A percentile compares a stretch with the other conserved stretches of the same genome.
Conservation (phyloP, 2,329 filamentous ascomycete genomes). For the Cercospora janseana region DNA sequence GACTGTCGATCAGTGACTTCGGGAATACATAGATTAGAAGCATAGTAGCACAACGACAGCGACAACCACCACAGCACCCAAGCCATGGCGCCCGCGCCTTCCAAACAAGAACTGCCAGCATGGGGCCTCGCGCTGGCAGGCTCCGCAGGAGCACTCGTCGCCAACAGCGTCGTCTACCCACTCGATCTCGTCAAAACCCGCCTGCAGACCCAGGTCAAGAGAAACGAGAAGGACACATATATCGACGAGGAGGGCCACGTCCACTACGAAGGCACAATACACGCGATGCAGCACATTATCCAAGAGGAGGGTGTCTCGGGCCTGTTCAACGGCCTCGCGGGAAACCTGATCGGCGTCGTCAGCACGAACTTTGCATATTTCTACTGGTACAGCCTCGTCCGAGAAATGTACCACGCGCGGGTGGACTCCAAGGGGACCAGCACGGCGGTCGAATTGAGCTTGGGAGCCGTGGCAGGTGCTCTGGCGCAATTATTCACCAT, state of each 20-base stretch:
- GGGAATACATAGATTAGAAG: not conserved
- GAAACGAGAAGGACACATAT: slow-evolving; percentile 42
- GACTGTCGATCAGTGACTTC: not conserved
- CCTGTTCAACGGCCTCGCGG: slow-evolving; percentile 84
- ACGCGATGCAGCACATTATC: slow-evolving; percentile 83
- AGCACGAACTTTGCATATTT: slow-evolving; percentile 99
- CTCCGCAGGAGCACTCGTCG: slow-evolving; percentile 86
- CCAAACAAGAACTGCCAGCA: slow-evolving; percentile 66
- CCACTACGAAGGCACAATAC: slow-evolving; percentile 83
- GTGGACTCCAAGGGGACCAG: slow-evolving; percentile 53
- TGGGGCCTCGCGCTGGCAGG: slow-evolving; percentile 93
- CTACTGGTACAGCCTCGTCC: slow-evolving; percentile 94
- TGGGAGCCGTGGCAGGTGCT: slow-evolving; percentile 86
- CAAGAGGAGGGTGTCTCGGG: slow-evolving; percentile 76
- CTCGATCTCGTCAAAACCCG: slow-evolving; percentile 97
- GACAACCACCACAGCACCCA: not conserved
- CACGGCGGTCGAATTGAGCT: slow-evolving; percentile 75
- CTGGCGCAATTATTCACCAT: slow-evolving; percentile 95
- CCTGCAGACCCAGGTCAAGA: slow-evolving; percentile 88
- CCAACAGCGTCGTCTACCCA: slow-evolving; percentile 93
- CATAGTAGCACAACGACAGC: not conserved
- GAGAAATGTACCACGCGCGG: slow-evolving; percentile 69
- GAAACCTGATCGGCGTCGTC: slow-evolving; percentile 83
- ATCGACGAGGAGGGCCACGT: slow-evolving; percentile 51
- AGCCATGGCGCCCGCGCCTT: slow-evolving; percentile 27